Evolutionary conservation across 148 eudicot genomes (phyloP).

Genomic region (Diospyros kaki): DNA sequence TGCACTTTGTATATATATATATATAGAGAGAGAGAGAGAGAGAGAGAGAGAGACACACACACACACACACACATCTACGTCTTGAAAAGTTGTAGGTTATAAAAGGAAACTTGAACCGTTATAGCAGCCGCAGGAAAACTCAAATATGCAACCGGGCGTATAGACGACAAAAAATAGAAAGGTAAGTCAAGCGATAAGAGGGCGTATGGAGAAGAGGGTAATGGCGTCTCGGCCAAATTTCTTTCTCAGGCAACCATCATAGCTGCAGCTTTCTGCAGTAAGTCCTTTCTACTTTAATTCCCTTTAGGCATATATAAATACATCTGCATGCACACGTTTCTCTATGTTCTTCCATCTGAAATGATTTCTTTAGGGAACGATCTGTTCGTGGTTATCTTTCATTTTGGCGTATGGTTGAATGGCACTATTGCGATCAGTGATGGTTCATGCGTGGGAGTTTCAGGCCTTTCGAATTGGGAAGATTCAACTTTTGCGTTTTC

Average conservation of each 20-base stretch:
- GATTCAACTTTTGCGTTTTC: not conserved
- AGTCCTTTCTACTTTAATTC: not conserved
- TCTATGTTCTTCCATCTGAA: too few species aligned
- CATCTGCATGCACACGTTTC: not conserved
- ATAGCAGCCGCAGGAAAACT: too few species aligned
- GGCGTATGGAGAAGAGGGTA: not conserved
- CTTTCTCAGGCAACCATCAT: not conserved
- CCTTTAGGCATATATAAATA: not conserved
- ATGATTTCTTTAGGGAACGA: too few species aligned
- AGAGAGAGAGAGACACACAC: too few species aligned
- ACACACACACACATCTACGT: too few species aligned
- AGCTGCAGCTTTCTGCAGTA: not conserved
- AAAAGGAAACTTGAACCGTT: too few species aligned
- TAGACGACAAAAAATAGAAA: too few species aligned
- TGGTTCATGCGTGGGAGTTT: not conserved
- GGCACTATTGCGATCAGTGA: not conserved
- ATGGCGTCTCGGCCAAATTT: conserved; percentile 3
- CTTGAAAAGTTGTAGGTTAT: too few species aligned
- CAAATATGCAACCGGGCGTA: too few species aligned
- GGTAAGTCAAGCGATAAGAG: too few species aligned
- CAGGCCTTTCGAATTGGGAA: not conserved
- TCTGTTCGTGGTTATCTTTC: not conserved
- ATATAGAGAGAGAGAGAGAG: too few species aligned
- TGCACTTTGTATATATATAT: too few species aligned
- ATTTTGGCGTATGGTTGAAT: not conserved